phyloP scores from a whole-genome alignment of 768 basidiomycete species.

The Amanita inopinata region DNA sequence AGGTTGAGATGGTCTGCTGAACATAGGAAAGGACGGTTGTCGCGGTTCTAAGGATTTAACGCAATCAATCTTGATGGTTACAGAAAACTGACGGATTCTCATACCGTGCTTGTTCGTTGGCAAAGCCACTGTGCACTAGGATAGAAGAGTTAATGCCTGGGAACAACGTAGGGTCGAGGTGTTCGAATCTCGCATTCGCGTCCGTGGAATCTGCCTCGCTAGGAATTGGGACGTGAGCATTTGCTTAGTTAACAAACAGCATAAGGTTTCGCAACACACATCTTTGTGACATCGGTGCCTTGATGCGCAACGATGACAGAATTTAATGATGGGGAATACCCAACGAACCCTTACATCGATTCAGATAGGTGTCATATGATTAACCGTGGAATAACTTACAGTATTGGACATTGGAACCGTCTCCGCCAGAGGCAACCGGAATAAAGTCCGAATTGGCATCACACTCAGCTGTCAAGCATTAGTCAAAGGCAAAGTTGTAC shows the following conservation, averaged over 20 bases:
- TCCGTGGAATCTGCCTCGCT: constrained; percentile 33
- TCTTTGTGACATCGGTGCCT: constrained; percentile 27
- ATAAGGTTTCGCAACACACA: constrained; percentile 17
- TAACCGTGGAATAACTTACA: constrained; percentile 19
- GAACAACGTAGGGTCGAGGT: constrained; percentile 29
- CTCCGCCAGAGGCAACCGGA: constrained; percentile 34
- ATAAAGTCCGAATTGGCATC: constrained; percentile 29
- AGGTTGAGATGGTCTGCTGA: constrained; percentile 23
- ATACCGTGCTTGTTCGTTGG: constrained; percentile 30
- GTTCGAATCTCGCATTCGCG: constrained; percentile 19
- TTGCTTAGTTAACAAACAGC: not conserved
- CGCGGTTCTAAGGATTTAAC: constrained; percentile 25
- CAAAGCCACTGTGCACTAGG: constrained; percentile 36
- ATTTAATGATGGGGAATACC: constrained; percentile 21
- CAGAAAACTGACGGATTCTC: constrained; percentile 5
- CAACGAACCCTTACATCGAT: constrained; percentile 17
- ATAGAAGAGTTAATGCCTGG: constrained; percentile 31
- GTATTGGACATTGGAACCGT: constrained; percentile 26
- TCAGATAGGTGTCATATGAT: not conserved
- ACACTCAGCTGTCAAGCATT: constrained; percentile 24
- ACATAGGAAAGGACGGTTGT: constrained; percentile 29
- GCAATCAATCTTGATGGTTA: not conserved
- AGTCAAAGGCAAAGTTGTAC: not conserved
- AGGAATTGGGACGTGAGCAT: not conserved
- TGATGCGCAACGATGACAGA: constrained; percentile 34